Evolutionary conservation across 2,329 filamentous ascomycete genomes (phyloP).

Genomic region (Cercospora nicotianae): DNA sequence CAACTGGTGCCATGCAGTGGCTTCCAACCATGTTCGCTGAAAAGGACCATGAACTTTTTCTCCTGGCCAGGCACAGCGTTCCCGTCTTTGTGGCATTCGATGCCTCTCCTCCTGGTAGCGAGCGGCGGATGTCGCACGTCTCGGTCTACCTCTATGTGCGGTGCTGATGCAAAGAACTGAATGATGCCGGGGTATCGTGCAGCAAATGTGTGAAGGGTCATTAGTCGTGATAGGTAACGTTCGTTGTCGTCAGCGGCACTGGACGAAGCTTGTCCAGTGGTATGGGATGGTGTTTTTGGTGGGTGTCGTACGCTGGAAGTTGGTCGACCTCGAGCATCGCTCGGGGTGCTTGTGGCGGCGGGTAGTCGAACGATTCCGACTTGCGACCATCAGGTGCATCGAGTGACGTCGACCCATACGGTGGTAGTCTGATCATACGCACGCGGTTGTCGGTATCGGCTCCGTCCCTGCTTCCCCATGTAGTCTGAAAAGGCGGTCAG

Average conservation of each 20-base stretch:
- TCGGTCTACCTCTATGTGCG: constrained; percentile 36
- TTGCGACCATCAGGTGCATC: constrained; percentile 34
- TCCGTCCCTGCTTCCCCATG: constrained; percentile 91
- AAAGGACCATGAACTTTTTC: constrained; percentile 26
- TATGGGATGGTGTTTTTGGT: constrained; percentile 14
- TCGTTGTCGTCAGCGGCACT: constrained; percentile 6
- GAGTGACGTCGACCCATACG: constrained; percentile 32
- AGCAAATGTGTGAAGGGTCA: constrained; percentile 26
- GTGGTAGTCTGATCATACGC: constrained; percentile 57
- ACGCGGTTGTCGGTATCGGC: constrained; percentile 79
- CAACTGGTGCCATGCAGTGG: constrained; percentile 17
- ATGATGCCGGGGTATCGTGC: constrained; percentile 36
- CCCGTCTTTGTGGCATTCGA: constrained; percentile 24
- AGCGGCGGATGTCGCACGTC: constrained; percentile 18
- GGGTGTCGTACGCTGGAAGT: constrained; percentile 35
- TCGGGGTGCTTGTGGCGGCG: constrained; percentile 6
- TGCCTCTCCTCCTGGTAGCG: constrained; percentile 22
- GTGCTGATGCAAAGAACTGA: constrained; percentile 33
- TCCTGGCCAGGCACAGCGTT: constrained; percentile 21
- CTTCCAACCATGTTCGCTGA: constrained; percentile 17
- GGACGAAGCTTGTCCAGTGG: constrained; percentile 5
- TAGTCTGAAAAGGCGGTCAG: constrained; percentile 63
- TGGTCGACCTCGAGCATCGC: constrained; percentile 29
- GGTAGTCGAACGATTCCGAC: constrained; percentile 36
- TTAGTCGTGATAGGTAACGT: constrained; percentile 32